A percentile compares a stretch with the other conserved stretches of the same genome.
These are phyloP conservation scores for Mortierella sp. DNA, from an alignment of 371 early-diverging fungal genomes.

Conservation along the genomic window DNA sequence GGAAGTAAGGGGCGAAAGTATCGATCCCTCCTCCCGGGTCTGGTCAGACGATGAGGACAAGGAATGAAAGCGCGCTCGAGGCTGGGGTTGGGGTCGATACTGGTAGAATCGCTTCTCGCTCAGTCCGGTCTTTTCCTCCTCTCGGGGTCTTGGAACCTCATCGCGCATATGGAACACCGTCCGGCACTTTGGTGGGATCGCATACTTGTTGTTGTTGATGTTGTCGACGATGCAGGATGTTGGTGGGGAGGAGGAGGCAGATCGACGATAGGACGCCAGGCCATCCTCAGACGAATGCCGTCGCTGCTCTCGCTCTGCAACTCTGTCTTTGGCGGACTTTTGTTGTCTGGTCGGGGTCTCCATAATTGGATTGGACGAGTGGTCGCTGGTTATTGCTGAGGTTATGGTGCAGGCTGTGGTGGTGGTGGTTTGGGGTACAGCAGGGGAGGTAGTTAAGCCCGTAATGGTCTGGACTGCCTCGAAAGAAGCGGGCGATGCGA, in stretches of 20 bases:
- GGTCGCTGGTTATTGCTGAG: neutral
- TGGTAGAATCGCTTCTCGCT: constrained; percentile 12
- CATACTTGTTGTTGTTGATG: constrained; percentile 3
- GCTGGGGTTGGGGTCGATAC: constrained; percentile 2
- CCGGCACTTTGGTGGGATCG: constrained; percentile 41
- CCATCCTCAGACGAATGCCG: constrained; percentile 40
- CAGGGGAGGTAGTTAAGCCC: neutral
- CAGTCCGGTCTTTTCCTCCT: constrained; percentile 20
- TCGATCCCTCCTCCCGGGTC: neutral
- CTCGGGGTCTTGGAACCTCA: constrained; percentile 27
- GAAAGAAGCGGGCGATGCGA: neutral
- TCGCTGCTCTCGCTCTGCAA: constrained; percentile 14
- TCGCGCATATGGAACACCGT: constrained; percentile 55
- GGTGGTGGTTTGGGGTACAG: neutral
- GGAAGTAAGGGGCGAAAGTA: neutral
- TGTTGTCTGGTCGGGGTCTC: neutral
- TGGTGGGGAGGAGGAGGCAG: neutral
- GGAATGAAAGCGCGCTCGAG: neutral
- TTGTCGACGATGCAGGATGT: constrained; percentile 4
- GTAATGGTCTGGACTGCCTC: neutral
- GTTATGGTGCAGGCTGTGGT: neutral
- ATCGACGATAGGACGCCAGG: neutral
- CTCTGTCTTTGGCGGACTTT: constrained; percentile 8
- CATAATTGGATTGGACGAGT: constrained; percentile 1
- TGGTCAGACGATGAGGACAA: neutral